Evolutionary conservation across 1,284 basidiomycete genomes (phyloP), one percentile per base, ranked within the genome.

Genomic region (Ceratobasidium theobromae): DNA sequence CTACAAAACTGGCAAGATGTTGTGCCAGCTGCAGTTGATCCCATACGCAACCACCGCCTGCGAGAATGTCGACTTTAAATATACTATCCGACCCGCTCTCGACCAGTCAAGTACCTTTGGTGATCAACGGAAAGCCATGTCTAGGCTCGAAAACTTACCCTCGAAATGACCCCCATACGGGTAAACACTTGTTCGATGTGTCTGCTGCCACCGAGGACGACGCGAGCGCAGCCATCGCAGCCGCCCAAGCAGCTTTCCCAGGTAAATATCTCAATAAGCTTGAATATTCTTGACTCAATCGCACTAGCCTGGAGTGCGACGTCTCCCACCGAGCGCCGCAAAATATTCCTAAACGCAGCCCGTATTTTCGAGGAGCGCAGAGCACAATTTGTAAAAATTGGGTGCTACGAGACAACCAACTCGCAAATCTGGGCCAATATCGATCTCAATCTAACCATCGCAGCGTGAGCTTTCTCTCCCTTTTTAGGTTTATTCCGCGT

Each of bases 41-140:
- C n/a, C 8, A 21, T 45, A 9, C 18, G 18, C 8, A 9, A 11
- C 18, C 9, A 45, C 43, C 9, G 9, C 18, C 8, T 14, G 12
- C 18, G 6, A 6, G 43, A n/a, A 11, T 38, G 35, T 51, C 48
- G 11, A n/a, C 11, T 51, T 51, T 4, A 4, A 14, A 64, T 33
- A 45, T 66, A 23, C 28, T 53, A 21, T 49, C 45, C 4, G n/a
- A 45, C 38, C 52, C 64, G 6, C 27, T 53, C 12, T 52, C 66
- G 11, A 41, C 30, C 5, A 14, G 33, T 54, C 67, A 30, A 5
- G 49, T 76, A 2, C 75, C 75, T 6, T 72, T 72, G 66, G 70
- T 73, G 57, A 52, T 76, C 66, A 68, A 71, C 66, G 74, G 73
- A 53, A 49, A 72, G 38, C 60, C 71, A 11, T 72, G 67, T 41